A percentile compares a stretch with the other conserved stretches of the same genome.
Conservation (phyloP, 768 basidiomycete species). For the Amyloporia xantha region DNA sequence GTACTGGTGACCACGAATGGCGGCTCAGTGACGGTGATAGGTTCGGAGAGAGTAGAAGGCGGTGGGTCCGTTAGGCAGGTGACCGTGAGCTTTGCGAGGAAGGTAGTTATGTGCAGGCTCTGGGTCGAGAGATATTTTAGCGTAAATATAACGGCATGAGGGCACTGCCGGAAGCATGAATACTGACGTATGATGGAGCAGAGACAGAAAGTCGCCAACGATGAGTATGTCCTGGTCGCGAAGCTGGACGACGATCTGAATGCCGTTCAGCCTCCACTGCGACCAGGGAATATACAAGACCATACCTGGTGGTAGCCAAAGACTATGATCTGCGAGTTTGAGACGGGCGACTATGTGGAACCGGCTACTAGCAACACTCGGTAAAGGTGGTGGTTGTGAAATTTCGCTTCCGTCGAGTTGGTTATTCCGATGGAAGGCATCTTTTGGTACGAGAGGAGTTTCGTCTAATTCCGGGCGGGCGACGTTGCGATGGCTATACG, state of each 20-base stretch:
- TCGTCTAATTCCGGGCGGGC: slow-evolving; percentile 35
- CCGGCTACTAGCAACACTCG: slow-evolving; percentile 25
- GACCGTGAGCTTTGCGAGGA: slow-evolving; percentile 29
- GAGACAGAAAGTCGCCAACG: slow-evolving; percentile 40
- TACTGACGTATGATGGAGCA: slow-evolving; percentile 42
- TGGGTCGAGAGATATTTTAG: slow-evolving; percentile 15
- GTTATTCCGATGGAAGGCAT: neutral
- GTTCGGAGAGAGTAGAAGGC: slow-evolving; percentile 26
- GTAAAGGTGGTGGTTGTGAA: no score
- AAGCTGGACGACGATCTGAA: slow-evolving; percentile 28
- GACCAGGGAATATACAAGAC: neutral
- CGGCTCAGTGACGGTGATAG: slow-evolving; percentile 27
- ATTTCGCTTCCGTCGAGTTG: no score
- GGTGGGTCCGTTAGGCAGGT: slow-evolving; percentile 33
- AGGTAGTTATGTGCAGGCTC: slow-evolving; percentile 29
- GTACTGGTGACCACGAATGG: slow-evolving; percentile 37
- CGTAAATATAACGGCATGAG: no score
- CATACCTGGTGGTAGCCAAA: slow-evolving; percentile 37
- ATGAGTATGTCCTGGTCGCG: slow-evolving; percentile 29
- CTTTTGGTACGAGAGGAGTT: slow-evolving; percentile 1
- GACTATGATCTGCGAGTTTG: slow-evolving; percentile 37
- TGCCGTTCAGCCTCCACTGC: neutral
- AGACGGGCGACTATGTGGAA: slow-evolving; percentile 43
- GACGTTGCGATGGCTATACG: slow-evolving; percentile 33
- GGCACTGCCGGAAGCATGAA: neutral